Evolutionary conservation across 2,329 filamentous ascomycete species (phyloP), one percentile per base, ranked within the genome.

Genomic region (Monosporascus cannonballus): DNA sequence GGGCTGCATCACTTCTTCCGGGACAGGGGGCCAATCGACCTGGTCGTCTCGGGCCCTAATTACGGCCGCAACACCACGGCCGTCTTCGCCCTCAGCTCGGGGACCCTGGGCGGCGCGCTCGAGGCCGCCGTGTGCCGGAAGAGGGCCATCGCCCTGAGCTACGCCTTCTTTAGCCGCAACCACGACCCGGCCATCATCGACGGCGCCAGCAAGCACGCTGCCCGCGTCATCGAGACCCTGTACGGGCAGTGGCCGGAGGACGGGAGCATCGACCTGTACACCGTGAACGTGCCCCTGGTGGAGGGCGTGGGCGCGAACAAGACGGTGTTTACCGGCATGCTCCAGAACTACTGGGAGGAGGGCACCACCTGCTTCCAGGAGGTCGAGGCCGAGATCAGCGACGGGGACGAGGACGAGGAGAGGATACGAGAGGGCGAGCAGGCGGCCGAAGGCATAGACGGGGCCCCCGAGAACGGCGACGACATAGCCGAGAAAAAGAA

Each of bases 271-370:
- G 90, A 96, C 65, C 73, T 97, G n/a, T 97, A 96, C 70, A 88
- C 81, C 47, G 85, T 97, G 61, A 97, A 97, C 66, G 87, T 97
- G 8, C 93, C 94, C 20, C 75, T 97, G 11, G 79, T 94, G 15
- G 85, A 89, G 54, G 86, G 84, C 6, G 83, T 96, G 1, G 86
- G 86, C 60, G 67, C 74, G 18, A 78, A 80, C 51, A 90, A 89
- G 71, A 84, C 92, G 4, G 64, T 94, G n/a, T 96, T 85, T 73
- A 93, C 94, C 2, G 75, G 83, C 56, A 87, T 96, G 79, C 73
- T 97, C 64, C 90, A 96, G 72, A 99, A 97, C 69, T 85, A 87
- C 65, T 99, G 94, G 94, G 77, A 76, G 20, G 78, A 80, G n/a
- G 89, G 88, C 3, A 84, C 84, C 4, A 89, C 88, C 53, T 96